Conservation (phyloP, 2,329 filamentous ascomycete species). For the Ophiostoma populinum region DNA sequence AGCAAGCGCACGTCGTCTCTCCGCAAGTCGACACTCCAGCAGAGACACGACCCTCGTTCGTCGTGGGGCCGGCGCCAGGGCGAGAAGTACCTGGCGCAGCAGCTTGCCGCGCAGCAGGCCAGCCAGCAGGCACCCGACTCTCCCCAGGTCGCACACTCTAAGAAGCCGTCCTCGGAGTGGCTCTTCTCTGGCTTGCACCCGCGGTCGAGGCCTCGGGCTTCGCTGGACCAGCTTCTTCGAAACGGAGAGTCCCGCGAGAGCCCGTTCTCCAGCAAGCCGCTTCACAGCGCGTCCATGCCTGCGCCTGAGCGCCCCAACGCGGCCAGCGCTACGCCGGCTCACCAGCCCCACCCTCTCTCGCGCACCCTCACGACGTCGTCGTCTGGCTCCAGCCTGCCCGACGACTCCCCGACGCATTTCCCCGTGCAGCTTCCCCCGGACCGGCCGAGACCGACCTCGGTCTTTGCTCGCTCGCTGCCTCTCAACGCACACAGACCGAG, state of each 20-base stretch:
- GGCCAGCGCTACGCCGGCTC: constrained; percentile 12
- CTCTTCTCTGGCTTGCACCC: constrained; percentile 32
- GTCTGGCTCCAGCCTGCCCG: constrained; percentile 58
- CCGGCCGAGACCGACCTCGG: constrained; percentile 27
- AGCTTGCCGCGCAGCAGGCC: constrained; percentile 24
- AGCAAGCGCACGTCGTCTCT: constrained; percentile 57
- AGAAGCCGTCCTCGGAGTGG: constrained; percentile 8
- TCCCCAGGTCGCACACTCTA: constrained; percentile 3
- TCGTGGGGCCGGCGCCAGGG: constrained; percentile 44
- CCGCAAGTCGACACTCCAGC: constrained; percentile 73
- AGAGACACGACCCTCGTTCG: constrained; percentile 54
- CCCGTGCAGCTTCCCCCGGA: constrained; percentile 35
- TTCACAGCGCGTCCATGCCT: constrained; percentile 37
- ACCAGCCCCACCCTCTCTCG: constrained; percentile 66
- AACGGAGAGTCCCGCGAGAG: constrained; percentile 45
- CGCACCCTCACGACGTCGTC: constrained; percentile 76
- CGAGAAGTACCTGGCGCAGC: constrained; percentile 35
- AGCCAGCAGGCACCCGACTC: constrained; percentile 4
- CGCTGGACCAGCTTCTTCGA: constrained; percentile 62
- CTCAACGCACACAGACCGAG: constrained; percentile 35
- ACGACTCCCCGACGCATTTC: constrained; percentile 52
- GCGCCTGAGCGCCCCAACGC: constrained; percentile 22
- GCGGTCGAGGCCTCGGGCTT: constrained; percentile 55
- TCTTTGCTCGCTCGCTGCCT: constrained; percentile 63
- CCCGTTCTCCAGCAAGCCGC: constrained; percentile 40